phyloP scores from a whole-genome alignment of 345 rosid species.

The Cochlearia excelsa region DNA sequence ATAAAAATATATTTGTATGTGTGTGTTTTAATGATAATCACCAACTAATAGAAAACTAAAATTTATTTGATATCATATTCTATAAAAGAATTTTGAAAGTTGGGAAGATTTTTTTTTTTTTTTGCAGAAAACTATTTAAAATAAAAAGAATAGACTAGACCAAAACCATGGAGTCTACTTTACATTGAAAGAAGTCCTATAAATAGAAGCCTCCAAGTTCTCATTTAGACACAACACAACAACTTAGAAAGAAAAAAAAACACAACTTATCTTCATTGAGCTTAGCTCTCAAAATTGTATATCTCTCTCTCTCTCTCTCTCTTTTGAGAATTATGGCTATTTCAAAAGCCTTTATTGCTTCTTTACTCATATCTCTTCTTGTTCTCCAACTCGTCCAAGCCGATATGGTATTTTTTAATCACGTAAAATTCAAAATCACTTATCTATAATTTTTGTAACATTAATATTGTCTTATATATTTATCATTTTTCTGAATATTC shows the following conservation, averaged over 20 bases:
- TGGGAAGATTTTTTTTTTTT: background rate
- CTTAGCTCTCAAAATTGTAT: constrained; percentile 4
- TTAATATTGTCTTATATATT: background rate
- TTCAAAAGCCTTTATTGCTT: constrained; percentile 43
- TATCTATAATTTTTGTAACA: background rate
- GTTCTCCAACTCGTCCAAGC: constrained; percentile 46
- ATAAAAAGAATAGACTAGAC: constrained; percentile 26
- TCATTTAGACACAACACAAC: constrained; percentile 26
- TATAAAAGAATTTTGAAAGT: background rate
- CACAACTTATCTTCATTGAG: constrained; percentile 14
- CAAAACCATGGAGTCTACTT: constrained; percentile 14
- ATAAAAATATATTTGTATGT: background rate
- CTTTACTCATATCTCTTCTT: constrained; percentile 52
- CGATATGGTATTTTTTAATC: constrained; percentile 18
- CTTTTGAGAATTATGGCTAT: constrained; percentile 39
- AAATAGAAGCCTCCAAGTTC: constrained; percentile 30
- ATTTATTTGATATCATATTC: constrained; percentile 3
- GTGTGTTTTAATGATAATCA: background rate
- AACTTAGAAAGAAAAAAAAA: constrained; percentile 1
- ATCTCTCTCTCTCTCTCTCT: background rate
- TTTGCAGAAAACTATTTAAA: background rate
- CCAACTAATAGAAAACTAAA: background rate
- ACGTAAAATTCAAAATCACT: background rate
- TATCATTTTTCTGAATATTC: background rate
- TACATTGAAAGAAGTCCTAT: constrained; percentile 22